Base-by-base conservation (phyloP, 192 early-diverging fungal genomes). In the Coemansia sp. region DNA sequence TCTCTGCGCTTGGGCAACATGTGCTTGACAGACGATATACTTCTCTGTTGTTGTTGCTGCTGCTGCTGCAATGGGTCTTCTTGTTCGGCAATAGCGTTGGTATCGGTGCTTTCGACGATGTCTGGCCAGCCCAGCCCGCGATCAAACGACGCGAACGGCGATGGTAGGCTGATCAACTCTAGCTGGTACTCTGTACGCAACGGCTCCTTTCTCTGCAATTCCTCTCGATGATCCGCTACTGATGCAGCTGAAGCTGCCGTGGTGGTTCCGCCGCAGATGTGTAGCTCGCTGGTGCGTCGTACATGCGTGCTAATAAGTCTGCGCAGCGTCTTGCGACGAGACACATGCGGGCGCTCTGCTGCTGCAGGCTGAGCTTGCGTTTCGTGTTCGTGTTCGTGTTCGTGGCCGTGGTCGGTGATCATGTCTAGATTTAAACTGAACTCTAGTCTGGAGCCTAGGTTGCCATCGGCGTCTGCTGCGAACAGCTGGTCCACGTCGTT, bases 381-480 rank as follows among this genome's bases (percentile, higher is more conserved):
- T 2, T 57, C 33, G 54, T 28, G 20, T 56, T 6, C 5, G 32
- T 55, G 2, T 33, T 20, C 28, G 7, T 20, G 54, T 5, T 56
- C 22, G 1, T 12, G 58, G 33, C 36, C 37, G 65, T 54, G 65
- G 18, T 67, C 55, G 54, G 36, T 68, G 57, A 73, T 65, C 66
- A 64, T 74, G 8, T 56, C 66, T 1, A 74, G 54, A 35, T 67
- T 68, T 38, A 74, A 37, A 45, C 72, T 74, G 51, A 74, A 67
- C 61, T 74, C 72, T 15, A 74, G 61, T 6, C 61, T 65, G 18
- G 43, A 37, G 20, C 55, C 52, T 8, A 74, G 51, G 22, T 32
- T 51, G 8, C 37, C 32, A 37, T 57, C 41, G 51, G 58, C 35
- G 28, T 35, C 33, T 28, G 45, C 67, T 11, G 43, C 43, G 53